Evolutionary conservation across 2,329 filamentous ascomycete genomes (phyloP), one percentile per base, ranked within the genome.

Genomic region (Boeremia lycopersici): DNA sequence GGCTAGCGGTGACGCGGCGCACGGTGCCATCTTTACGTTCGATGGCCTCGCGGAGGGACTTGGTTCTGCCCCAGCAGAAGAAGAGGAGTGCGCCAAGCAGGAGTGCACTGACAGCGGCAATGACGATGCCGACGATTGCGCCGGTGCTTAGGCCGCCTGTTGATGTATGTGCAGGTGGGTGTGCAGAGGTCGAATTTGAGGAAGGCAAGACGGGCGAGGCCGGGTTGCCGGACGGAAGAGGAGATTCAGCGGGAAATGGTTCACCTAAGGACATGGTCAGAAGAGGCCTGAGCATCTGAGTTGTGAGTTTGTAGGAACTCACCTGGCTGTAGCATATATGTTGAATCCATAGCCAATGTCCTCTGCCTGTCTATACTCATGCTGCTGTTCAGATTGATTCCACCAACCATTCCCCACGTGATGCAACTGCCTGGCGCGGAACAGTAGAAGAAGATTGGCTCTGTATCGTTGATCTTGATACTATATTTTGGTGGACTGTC

Each of bases 361-460:
- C 62, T 59, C 34, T 75, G 72, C 29, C 47, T 48, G 6, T 56
- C 47, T 33, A 74, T 57, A 6, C 56, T 62, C 38, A 60, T 65
- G 11, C 55, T 60, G 6, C 62, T 29, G 39, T 70, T 72, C 9
- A 87, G 82, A 66, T 93, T 93, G 61, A 93, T 87, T 1, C 85
- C 87, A 4, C 89, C 89, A 15, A 93, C 82, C 89, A 93, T 93
- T 33, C 84, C 82, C 46, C 86, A 83, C 2, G 76, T 72, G 9
- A 82, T 79, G 67, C 90, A 93, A 5, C 86, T 88, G 1, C 79
- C 82, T 0, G 84, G 81, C 0, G 88, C 87, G 0, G 86, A 67
- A 55, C 72, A 75, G 62, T 76, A 76, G 65, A 73, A 76, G 54
- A 71, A 75, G 1, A 75, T 66, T 2, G 74, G 73, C 1, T 60